Percentiles rank a stretch among this genome's conserved stretches.
Conservation (phyloP, 2,329 filamentous ascomycete genomes). For the Pyrenophora seminiperda region DNA sequence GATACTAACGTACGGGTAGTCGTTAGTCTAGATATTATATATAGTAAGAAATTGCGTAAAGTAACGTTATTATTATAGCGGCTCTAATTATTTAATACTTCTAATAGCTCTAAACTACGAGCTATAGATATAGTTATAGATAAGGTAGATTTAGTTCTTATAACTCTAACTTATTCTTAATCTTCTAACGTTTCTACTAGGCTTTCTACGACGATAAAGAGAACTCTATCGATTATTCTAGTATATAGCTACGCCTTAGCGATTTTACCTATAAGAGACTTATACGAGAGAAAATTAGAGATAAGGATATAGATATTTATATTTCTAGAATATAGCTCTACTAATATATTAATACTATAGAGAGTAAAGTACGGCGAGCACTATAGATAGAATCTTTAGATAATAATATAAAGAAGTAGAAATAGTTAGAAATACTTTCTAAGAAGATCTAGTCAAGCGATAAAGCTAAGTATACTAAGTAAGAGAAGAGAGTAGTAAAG, state of each 20-base stretch:
- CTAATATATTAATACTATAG: conserved; percentile 17
- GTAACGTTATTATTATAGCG: conserved; percentile 17
- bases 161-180: conserved; percentile 1
- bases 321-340: not conserved
- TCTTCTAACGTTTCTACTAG: conserved; percentile 6
- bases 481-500: conserved; percentile 28
- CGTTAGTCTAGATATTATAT: conserved; percentile 23
- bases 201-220: conserved; percentile 32
- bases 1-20: conserved; percentile 20
- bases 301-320: not conserved
- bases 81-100: conserved; percentile 3
- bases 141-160: conserved; percentile 7
- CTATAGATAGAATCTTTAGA: conserved; percentile 16
- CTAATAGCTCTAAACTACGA: conserved; percentile 13
- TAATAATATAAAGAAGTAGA: conserved; percentile 20
- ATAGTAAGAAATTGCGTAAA: conserved; percentile 18
- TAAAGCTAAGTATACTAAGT: conserved; percentile 24
- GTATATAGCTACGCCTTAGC: conserved; percentile 17
- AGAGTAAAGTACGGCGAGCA: conserved; percentile 15
- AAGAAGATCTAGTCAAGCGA: conserved; percentile 22
- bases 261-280: conserved; percentile 27
- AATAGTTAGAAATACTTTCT: conserved; percentile 21
- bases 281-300: conserved; percentile 7
- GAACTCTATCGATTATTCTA: conserved; percentile 14
- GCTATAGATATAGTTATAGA: conserved; percentile 8